These are phyloP conservation scores for Tephrocybe sp. DNA, from an alignment of 768 basidiomycete genomes.

Conservation along the genomic window DNA sequence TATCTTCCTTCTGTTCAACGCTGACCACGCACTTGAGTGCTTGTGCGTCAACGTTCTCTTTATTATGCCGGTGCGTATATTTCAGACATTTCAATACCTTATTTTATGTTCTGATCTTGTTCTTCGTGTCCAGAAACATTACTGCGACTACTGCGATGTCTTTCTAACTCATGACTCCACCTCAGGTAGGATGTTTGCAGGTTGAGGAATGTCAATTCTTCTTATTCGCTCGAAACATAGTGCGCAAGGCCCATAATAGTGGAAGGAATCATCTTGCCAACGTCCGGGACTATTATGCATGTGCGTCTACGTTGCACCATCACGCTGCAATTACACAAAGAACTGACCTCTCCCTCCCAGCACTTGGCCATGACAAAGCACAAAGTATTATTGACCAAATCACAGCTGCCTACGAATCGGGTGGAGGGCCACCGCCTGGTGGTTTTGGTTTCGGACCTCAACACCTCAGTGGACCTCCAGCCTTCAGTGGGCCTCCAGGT, in stretches of 20 bases:
- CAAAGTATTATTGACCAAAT: conserved; percentile 99
- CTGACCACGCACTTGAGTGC: conserved; percentile 9
- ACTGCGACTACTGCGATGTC: conserved; percentile 93
- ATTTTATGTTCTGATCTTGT: background rate
- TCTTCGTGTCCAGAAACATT: conserved; percentile 67
- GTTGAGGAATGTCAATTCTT: background rate
- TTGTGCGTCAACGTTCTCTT: conserved; percentile 9
- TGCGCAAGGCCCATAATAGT: conserved; percentile 97
- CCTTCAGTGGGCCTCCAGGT: conserved; percentile 44
- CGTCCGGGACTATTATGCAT: conserved; percentile 96
- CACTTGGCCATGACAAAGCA: conserved; percentile 93
- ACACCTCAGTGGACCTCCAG: conserved; percentile 61
- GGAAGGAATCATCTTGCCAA: conserved; percentile 97
- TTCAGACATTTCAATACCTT: conserved; percentile 4
- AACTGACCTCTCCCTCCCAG: conserved; percentile 33
- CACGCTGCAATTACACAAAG: background rate
- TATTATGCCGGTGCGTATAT: conserved; percentile 62
- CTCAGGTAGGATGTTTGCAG: conserved; percentile 55
- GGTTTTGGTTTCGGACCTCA: conserved; percentile 87
- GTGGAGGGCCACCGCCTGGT: conserved; percentile 82
- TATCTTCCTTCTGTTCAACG: conserved; percentile 14
- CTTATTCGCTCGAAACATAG: conserved; percentile 37
- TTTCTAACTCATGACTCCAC: conserved; percentile 93
- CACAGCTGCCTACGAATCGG: conserved; percentile 86
- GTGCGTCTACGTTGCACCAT: conserved; percentile 37